These are phyloP conservation scores for Moelleriella libera DNA, from an alignment of 2,329 filamentous ascomycete genomes.

Conservation along the genomic window DNA sequence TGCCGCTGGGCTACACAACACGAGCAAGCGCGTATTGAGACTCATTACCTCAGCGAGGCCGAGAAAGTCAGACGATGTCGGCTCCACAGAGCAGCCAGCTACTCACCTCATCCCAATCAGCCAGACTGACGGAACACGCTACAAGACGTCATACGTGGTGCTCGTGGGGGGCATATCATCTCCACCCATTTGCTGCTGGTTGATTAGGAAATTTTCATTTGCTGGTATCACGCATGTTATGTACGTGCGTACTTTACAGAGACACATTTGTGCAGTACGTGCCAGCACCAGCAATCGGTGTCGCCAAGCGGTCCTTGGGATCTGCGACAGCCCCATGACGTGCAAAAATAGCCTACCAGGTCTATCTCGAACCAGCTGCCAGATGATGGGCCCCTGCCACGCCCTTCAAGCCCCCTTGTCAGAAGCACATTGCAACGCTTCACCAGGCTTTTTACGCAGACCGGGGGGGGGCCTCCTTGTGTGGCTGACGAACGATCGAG, in stretches of 20 bases:
- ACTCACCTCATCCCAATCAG: background rate
- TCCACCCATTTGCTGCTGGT: no score
- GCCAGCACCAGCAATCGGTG: background rate
- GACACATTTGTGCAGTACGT: no score
- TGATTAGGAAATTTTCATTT: no score
- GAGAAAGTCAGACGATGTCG: background rate
- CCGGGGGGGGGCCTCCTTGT: background rate
- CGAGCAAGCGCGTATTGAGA: background rate
- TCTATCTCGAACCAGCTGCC: background rate
- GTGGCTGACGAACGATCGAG: no score
- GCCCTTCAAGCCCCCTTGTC: background rate
- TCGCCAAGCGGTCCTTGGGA: background rate
- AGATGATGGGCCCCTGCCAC: background rate
- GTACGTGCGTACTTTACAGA: background rate
- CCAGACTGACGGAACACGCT: background rate
- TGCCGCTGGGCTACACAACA: background rate
- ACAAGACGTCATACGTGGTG: background rate
- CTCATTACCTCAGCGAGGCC: background rate
- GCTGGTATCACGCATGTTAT: background rate
- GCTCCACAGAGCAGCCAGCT: background rate
- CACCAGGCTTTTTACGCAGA: background rate
- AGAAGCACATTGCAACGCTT: background rate
- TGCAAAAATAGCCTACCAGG: no score
- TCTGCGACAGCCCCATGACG: background rate
- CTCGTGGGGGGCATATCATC: background rate